Evolutionary conservation across 139 green algal genomes (phyloP), one percentile per base, ranked within the genome.

Genomic region (Monoraphidium neglectum): DNA sequence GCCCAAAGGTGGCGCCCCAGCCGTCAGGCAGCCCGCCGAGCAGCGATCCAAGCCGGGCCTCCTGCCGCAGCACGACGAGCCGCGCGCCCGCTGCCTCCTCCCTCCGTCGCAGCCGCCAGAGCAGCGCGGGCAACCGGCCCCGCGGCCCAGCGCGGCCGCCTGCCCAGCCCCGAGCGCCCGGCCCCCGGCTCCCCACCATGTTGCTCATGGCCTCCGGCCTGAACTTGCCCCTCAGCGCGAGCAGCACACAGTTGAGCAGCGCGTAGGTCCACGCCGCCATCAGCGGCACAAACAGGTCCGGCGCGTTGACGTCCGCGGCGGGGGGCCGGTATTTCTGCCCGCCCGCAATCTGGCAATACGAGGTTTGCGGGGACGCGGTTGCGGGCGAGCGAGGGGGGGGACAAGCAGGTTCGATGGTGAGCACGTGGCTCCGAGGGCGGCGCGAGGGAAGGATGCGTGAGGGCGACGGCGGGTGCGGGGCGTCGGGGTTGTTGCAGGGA

Each of bases 231-330:
- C 63, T 54, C 4, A 57, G 40, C 4, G 87, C 61, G 33, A 86
- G 38, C 1, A 74, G 49, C 15, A 83, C 51, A 15, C 82, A 88
- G 2, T 83, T 68, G 26, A 98, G 77, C 28, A 98, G 61, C 63
- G 83, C 80, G 81, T 97, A 98, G 30, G 92, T 95, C 87, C 87
- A 95, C 15, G 94, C 75, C 0, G 87, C 89, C 88, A 98, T 93
- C 35, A 96, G 49, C 0, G 96, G 96, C 30, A 99, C 91, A 88
- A 99, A 99, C 67, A 99, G 86, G 83, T 99, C 96, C 10, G 96
- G 96, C 2, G 94, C 92, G 72, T 99, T 98, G 33, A 94, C 86
- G 80, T 99, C 96, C 40, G 89, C 81, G 1, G 86, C 76, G 6
- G 96, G 94, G 10, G 96, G 92, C 72, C 94, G 92, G 83, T 93